Evolutionary conservation across 768 basidiomycete genomes (phyloP), one percentile per base, ranked within the genome.

Genomic region (Infundibulicybe gibba): DNA sequence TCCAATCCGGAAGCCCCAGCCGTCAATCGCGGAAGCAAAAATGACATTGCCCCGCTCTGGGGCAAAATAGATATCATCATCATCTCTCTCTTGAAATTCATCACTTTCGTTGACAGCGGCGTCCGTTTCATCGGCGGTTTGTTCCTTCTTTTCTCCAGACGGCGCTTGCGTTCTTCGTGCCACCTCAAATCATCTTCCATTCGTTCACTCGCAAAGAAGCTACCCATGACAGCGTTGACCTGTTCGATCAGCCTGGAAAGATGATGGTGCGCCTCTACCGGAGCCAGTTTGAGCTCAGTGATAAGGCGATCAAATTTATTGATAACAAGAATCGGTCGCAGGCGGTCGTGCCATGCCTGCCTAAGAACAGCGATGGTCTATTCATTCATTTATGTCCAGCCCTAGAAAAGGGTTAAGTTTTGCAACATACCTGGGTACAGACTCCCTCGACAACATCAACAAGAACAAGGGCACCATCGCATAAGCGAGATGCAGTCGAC

Each of bases 371-470:
- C 82, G 52, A 97, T 90, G 0, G 97, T 98, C 93, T 97, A 57
- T 44, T 40, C 33, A 11, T 33, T 9, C 21, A 39, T 16, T 21
- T 21, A 47, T 19, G 11, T 44, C 5, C 32, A 1, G 39, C n/a
- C 32, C 15, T 6, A 40, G 3, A 0, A 42, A 47, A 8, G 25
- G 43, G 6, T 9, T 16, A 13, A 20, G 6, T 32, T 6, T n/a
- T n/a, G 14, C 17, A 44, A 50, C 52, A 13, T 55, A 87, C 94
- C 74, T 98, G 97, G 1, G 95, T 98, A 64, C 94, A 97, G 16
- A 99, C 97, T 11, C 97, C 97, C 68, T 98, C 97, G 1, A 97
- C 92, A 2, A 90, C 93, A 62, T 99, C 97, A 1, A 99, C 93
- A 5, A 99, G 71, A 34, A 99, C 89, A 5, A 99, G 76, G 2